phyloP scores from a whole-genome alignment of 1,284 basidiomycete genomes.

The Exsudoporus floridanus region DNA sequence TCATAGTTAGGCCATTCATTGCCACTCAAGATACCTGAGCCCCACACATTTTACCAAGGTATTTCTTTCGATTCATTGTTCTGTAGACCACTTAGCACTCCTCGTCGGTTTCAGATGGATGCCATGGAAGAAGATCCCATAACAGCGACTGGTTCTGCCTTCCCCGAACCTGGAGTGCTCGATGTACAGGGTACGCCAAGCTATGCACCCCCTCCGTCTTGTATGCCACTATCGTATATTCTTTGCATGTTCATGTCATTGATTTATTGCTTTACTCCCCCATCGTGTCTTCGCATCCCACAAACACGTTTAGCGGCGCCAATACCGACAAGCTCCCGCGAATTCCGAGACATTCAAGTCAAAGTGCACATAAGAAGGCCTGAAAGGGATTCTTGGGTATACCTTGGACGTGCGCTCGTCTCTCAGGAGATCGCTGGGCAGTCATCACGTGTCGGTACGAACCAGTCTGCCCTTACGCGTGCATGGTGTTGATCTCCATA shows the following conservation, averaged over 20 bases:
- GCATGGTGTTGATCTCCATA: conserved; percentile 16
- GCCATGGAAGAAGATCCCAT: conserved; percentile 36
- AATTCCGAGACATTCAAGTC: conserved; percentile 74
- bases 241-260: conserved; percentile 7
- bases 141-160: conserved; percentile 22
- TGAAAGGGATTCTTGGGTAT: conserved; percentile 76
- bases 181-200: conserved; percentile 20
- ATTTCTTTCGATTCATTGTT: not conserved
- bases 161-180: conserved; percentile 19
- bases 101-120: conserved; percentile 28
- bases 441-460: conserved; percentile 72
- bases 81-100: not conserved
- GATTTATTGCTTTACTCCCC: conserved; percentile 1
- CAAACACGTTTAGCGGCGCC: conserved; percentile 23
- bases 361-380: conserved; percentile 80
- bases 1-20: conserved; percentile 12
- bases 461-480: conserved; percentile 2
- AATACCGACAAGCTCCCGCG: conserved; percentile 39
- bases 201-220: conserved; percentile 15
- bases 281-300: conserved; percentile 1
- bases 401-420: conserved; percentile 72
- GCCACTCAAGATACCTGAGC: conserved; percentile 28
- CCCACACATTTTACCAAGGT: conserved; percentile 7
- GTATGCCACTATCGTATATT: conserved; percentile 18
- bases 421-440: conserved; percentile 70